phyloP scores from a whole-genome alignment of 1,139 yeast species.

The Candida anutae region DNA sequence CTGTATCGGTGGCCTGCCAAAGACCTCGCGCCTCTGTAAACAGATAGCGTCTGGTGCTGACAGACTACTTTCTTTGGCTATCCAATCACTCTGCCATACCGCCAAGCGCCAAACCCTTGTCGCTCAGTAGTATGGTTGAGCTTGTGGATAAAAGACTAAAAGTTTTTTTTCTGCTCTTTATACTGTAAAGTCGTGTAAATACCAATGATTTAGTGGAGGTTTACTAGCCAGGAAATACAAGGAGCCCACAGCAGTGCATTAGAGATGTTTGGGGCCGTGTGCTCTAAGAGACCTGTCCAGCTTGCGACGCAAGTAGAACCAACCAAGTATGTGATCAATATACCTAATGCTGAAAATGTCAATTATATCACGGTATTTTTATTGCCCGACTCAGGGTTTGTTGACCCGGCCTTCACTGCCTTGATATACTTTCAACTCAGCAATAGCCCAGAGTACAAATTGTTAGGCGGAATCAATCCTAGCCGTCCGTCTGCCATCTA shows the following conservation, averaged over 20 bases:
- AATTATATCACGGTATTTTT: slow-evolving; percentile 72
- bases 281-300: slow-evolving; percentile 51
- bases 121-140: no score
- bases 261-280: slow-evolving; percentile 54
- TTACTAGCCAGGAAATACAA: no score
- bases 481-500: slow-evolving; percentile 88
- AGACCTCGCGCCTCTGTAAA: slow-evolving; percentile 1
- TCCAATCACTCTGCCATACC: no score
- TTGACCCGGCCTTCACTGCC: slow-evolving; percentile 71
- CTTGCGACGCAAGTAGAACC: slow-evolving; percentile 56
- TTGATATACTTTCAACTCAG: slow-evolving; percentile 86
- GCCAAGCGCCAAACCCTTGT: no score
- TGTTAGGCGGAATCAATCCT: slow-evolving; percentile 70
- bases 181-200: no score
- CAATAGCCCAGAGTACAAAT: slow-evolving; percentile 53
- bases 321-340: slow-evolving; percentile 52
- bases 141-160: no score
- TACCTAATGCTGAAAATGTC: slow-evolving; percentile 54
- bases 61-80: no score
- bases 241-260: no score
- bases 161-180: no score
- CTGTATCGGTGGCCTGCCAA: slow-evolving; percentile 41
- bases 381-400: slow-evolving; percentile 54
- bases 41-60: no score
- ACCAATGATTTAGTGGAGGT: no score